Evolutionary conservation across 805 yeast species (phyloP), one percentile per base, ranked within the genome.

Genomic region (Komagataella phaffii): DNA sequence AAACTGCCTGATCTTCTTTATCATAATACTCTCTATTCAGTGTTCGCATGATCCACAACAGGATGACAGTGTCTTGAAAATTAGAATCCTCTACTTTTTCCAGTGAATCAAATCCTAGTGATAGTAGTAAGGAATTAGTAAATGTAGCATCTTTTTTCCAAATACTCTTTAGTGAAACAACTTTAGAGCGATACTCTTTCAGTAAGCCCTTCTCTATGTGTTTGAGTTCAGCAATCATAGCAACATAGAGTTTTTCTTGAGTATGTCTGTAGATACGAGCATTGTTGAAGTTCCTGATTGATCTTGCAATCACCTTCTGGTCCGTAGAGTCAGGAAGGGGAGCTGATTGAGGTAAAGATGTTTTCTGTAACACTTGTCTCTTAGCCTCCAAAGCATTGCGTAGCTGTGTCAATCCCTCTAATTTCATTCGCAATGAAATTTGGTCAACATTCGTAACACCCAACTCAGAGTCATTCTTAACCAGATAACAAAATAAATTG

Each of bases 41-140:
- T 53, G 78, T 74, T 57, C 88, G 71, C 43, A 85, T 76, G 23
- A 85, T 67, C 79, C 83, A 85, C 45, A 85, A 63, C 18, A 82
- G 62, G 63, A 85, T 67, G 2, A 76, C 75, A 56, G 81, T 84
- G 52, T 81, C 82, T 53, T 79, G 65, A 48, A 79, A 70, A 46
- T 73, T 69, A 46, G 76, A 68, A 2, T 64, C 69, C 2, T 73
- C 58, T 14, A 85, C 58, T 48, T 77, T 80, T 3, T 78, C 81
- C 57, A 74, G 80, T 18, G 72, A 69, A 3, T 75, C 63, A 8
- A 79, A 72, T 7, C 88, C 90, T 60, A 81, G 74, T 1, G 78
- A 67, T 23, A 80, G 62, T 10, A 80, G 61, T 19, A 85, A 63
- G 2, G 86, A 73, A 54, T 76, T 76, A 23, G 75, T 73, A 56